Evolutionary conservation across 2,329 filamentous ascomycete species (phyloP).

Genomic region (Lecanoromycetidae sp.): DNA sequence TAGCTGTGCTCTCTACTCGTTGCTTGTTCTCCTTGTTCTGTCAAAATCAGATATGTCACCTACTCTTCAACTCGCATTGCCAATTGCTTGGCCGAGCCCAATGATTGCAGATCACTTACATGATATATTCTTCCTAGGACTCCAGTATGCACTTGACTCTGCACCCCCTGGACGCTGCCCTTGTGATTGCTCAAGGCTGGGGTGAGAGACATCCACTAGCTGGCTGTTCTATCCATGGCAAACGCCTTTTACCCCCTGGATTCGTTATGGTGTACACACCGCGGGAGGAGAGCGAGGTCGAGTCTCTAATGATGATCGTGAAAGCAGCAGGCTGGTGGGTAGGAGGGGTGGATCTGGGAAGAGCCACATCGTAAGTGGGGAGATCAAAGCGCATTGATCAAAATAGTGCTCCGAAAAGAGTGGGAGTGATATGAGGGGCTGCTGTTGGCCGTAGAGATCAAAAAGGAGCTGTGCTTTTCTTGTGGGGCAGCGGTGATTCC

Average conservation of each 20-base stretch:
- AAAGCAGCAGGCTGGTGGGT: constrained; percentile 63
- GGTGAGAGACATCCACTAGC: constrained; percentile 51
- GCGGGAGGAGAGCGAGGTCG: constrained; percentile 54
- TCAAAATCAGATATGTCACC: too few species aligned
- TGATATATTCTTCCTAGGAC: constrained; percentile 4
- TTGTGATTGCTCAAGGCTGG: constrained; percentile 65
- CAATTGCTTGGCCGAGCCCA: too few species aligned
- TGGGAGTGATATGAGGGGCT: neutral
- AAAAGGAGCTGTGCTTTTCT: too few species aligned
- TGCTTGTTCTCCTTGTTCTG: neutral
- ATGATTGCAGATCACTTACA: too few species aligned
- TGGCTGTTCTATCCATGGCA: constrained; percentile 21
- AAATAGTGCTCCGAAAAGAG: neutral
- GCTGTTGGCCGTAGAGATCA: too few species aligned
- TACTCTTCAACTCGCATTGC: too few species aligned
- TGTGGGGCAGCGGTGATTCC: neutral
- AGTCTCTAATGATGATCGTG: constrained; percentile 56
- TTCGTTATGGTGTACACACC: constrained; percentile 80
- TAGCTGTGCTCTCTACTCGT: neutral
- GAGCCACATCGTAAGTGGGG: neutral
- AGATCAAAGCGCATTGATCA: neutral
- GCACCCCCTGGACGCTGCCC: constrained; percentile 63
- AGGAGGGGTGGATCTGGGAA: constrained; percentile 23
- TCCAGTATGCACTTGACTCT: constrained; percentile 57
- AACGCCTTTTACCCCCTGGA: constrained; percentile 56